Base-by-base conservation (phyloP, 2,329 filamentous ascomycete genomes). In the Penicillium sp. region DNA sequence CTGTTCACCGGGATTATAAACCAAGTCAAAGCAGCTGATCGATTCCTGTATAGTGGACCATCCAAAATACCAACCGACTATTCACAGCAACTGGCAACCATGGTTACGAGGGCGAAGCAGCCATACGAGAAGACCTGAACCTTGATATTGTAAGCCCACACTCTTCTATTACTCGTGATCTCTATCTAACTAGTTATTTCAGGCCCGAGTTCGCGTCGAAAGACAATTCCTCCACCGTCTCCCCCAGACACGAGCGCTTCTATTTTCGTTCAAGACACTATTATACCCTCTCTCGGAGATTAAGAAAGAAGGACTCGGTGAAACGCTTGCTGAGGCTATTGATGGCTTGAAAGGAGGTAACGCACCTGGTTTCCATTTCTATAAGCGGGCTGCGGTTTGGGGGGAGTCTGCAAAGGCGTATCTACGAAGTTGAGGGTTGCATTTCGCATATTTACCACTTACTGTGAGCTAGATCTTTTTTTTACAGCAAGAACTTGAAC, bases 301-400 rank as follows among this genome's bases (percentile, higher is more conserved):
- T 53, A 86, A 84, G 68, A 80, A 81, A 6, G 86, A 89, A 62
- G 86, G 86, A 0, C 71, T 75, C 3, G 86, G 82, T 0, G 81
- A 84, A 67, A 81, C 80, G 9, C 70, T 89, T 56, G 85, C 83
- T 0, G 66, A 74, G 40, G 87, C 87, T 2, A 86, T 88, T 69
- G 86, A 89, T 60, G 87, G 87, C 0, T 68, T 89, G 68, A 80
- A 77, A 40, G 73, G 70, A 53, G 87, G 87, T 0, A 88, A 77
- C 78, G 83, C 83, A 51, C 86, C 86, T 1, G 78, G 73, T 22
- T 88, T 89, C 73, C 77, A 80, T 63, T 78, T 81, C 53, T 89
- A 89, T 71, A 89, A 89, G 75, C 75, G 83, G 35, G 80, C 80
- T 9, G 78, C 82, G 17, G 79, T 85, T 0, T 88, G 86, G 86